Percentiles rank a stretch among this genome's conserved stretches.
These are phyloP conservation scores for Clonostachys sp. DNA, from an alignment of 2,329 filamentous ascomycete genomes.

Conservation along the genomic window DNA sequence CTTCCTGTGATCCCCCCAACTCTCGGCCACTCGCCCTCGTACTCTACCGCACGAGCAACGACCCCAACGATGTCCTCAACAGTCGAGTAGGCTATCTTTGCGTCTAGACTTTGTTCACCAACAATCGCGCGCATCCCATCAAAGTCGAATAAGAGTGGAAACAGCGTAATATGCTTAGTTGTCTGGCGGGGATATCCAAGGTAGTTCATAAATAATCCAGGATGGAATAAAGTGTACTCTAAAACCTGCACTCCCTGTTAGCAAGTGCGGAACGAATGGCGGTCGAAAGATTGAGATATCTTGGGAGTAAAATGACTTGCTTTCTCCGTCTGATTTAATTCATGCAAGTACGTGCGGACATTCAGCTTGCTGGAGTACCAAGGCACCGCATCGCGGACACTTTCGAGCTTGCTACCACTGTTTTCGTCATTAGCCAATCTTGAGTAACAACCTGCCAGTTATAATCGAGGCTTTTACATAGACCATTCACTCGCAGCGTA, in stretches of 20 bases:
- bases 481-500: conserved; percentile 58
- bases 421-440: too few relatives aligned
- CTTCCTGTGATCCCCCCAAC: conserved; percentile 33
- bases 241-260: too few relatives aligned
- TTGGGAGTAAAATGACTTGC: conserved; percentile 14
- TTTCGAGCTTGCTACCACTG: not conserved
- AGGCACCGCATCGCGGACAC: conserved; percentile 23
- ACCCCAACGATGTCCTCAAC: conserved; percentile 34
- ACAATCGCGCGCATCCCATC: conserved; percentile 33
- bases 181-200: conserved; percentile 43
- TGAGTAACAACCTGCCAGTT: too few relatives aligned
- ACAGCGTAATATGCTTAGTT: conserved; percentile 32
- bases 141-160: conserved; percentile 30
- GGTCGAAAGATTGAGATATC: too few relatives aligned
- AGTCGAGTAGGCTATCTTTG: conserved; percentile 34
- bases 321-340: conserved; percentile 41
- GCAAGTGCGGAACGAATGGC: too few relatives aligned
- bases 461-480: too few relatives aligned
- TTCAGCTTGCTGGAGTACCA: conserved; percentile 43
- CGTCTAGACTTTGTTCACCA: conserved; percentile 33
- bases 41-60: conserved; percentile 34
- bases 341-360: conserved; percentile 42
- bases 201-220: conserved; percentile 50
- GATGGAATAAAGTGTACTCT: conserved; percentile 53
- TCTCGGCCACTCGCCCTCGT: conserved; percentile 34